phyloP scores from a whole-genome alignment of 2,329 filamentous ascomycete species.

The Dichotomopilus funicola region DNA sequence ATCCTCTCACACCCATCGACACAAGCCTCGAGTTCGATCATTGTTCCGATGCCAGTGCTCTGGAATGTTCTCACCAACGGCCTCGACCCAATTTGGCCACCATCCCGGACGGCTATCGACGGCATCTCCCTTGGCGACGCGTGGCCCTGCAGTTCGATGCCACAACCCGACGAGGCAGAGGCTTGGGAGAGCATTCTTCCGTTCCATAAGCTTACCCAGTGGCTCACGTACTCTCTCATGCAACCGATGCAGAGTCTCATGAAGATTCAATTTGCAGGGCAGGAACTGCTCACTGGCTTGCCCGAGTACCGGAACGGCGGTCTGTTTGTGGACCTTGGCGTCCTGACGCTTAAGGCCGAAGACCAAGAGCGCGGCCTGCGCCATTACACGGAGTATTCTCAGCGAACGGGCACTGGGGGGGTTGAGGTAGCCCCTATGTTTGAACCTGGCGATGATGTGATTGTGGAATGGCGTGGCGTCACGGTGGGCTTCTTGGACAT shows the following conservation, averaged over 20 bases:
- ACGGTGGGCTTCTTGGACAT: slow-evolving; percentile 55
- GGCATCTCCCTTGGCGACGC: slow-evolving; percentile 85
- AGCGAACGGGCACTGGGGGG: slow-evolving; percentile 59
- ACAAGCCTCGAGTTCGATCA: slow-evolving; percentile 78
- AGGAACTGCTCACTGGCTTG: slow-evolving; percentile 56
- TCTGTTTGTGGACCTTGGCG: slow-evolving; percentile 55
- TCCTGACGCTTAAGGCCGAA: slow-evolving; percentile 44
- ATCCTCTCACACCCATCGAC: slow-evolving; percentile 88
- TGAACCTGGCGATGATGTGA: slow-evolving; percentile 52
- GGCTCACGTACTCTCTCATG: slow-evolving; percentile 69
- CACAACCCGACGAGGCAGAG: slow-evolving; percentile 46
- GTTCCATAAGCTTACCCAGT: slow-evolving; percentile 86
- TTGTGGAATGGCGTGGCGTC: slow-evolving; percentile 60
- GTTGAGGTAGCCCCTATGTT: slow-evolving; percentile 53
- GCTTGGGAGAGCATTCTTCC: slow-evolving; percentile 71
- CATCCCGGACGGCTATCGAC: slow-evolving; percentile 78
- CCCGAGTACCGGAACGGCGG: slow-evolving; percentile 70
- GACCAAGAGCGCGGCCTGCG: slow-evolving; percentile 37
- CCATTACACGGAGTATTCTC: slow-evolving; percentile 57
- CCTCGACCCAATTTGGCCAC: slow-evolving; percentile 80
- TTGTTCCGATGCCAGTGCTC: slow-evolving; percentile 77
- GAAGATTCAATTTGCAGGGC: slow-evolving; percentile 44
- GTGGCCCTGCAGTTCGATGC: slow-evolving; percentile 84
- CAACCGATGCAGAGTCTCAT: slow-evolving; percentile 53
- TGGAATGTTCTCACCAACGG: slow-evolving; percentile 90